These are phyloP conservation scores for Dissophora ornata DNA, from an alignment of 192 early-diverging fungal species.

Conservation along the genomic window DNA sequence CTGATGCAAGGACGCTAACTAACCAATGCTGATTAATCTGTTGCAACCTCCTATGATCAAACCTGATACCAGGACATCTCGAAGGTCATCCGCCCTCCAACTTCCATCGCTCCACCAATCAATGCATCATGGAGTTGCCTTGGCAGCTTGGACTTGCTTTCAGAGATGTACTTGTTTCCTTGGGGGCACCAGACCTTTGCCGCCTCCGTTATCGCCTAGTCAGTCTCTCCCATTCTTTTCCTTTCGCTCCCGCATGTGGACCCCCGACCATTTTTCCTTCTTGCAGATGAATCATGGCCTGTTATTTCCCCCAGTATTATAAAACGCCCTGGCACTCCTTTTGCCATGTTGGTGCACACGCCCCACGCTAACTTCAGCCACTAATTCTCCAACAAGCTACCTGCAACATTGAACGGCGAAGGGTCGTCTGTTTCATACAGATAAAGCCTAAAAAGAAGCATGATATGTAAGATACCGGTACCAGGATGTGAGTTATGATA, in stretches of 20 bases:
- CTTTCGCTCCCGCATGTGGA: slow-evolving; percentile 9
- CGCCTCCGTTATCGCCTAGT: slow-evolving; percentile 27
- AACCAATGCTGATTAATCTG: no score
- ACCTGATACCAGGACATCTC: slow-evolving; percentile 18
- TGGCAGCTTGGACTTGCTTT: slow-evolving; percentile 29
- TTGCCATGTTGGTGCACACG: slow-evolving; percentile 18
- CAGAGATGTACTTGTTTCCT: slow-evolving; percentile 30
- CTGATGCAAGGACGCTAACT: no score
- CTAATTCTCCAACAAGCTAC: slow-evolving; percentile 17
- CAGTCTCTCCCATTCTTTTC: slow-evolving; percentile 30
- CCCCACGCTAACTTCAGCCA: slow-evolving; percentile 37
- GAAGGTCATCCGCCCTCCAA: slow-evolving; percentile 20
- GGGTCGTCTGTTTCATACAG: slow-evolving; percentile 28
- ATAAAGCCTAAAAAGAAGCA: slow-evolving; percentile 21
- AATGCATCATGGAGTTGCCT: slow-evolving; percentile 19
- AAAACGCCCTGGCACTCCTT: slow-evolving; percentile 24
- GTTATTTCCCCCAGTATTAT: slow-evolving; percentile 22
- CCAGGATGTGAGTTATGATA: neutral
- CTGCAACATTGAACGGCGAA: slow-evolving; percentile 25
- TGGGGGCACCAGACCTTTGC: slow-evolving; percentile 32
- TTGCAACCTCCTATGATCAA: slow-evolving; percentile 30
- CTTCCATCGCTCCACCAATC: slow-evolving; percentile 25
- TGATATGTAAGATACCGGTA: neutral
- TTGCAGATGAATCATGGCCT: slow-evolving; percentile 28
- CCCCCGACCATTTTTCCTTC: slow-evolving; percentile 15